Evolutionary conservation across 140 eudicot genomes (phyloP).

Genomic region (Ambrosia hybrid): DNA sequence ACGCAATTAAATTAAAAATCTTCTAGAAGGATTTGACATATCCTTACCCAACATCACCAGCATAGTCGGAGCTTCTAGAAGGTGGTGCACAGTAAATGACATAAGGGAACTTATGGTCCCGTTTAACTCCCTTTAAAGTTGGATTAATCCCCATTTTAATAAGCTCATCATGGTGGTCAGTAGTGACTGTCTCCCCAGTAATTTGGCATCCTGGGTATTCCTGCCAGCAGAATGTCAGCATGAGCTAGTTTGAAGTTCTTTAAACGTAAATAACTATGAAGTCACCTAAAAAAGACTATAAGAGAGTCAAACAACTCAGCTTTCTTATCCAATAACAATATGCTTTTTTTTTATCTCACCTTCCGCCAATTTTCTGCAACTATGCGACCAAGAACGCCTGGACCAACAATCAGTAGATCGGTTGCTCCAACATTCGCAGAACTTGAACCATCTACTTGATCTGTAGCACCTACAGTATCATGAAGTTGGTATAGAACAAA

Average conservation of each 20-base stretch:
- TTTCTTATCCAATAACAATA: not conserved
- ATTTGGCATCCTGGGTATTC: slow-evolving; percentile 79
- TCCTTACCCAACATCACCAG: slow-evolving; percentile 75
- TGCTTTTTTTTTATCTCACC: slow-evolving; percentile 41
- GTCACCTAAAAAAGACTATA: not conserved
- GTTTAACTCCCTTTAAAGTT: slow-evolving; percentile 50
- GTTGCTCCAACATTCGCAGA: slow-evolving; percentile 54
- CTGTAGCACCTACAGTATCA: slow-evolving; percentile 50
- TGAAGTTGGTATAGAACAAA: slow-evolving; percentile 11
- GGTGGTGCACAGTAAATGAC: slow-evolving; percentile 98
- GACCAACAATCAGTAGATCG: slow-evolving; percentile 92
- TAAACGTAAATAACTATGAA: not conserved
- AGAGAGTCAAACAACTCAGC: not conserved
- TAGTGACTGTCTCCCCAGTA: slow-evolving; percentile 71
- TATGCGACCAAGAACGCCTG: slow-evolving; percentile 89
- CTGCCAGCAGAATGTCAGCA: slow-evolving; percentile 39
- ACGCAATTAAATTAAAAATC: too few species aligned
- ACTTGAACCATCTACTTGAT: slow-evolving; percentile 45
- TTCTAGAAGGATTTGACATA: not conserved
- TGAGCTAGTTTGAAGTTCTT: not conserved
- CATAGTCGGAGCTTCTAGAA: slow-evolving; percentile 61
- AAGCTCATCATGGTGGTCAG: slow-evolving; percentile 85
- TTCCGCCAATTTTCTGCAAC: slow-evolving; percentile 80
- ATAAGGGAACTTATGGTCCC: slow-evolving; percentile 61
- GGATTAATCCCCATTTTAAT: slow-evolving; percentile 75